phyloP scores from a whole-genome alignment of 2,329 filamentous ascomycete species.

The Coniochaeta sp. region DNA sequence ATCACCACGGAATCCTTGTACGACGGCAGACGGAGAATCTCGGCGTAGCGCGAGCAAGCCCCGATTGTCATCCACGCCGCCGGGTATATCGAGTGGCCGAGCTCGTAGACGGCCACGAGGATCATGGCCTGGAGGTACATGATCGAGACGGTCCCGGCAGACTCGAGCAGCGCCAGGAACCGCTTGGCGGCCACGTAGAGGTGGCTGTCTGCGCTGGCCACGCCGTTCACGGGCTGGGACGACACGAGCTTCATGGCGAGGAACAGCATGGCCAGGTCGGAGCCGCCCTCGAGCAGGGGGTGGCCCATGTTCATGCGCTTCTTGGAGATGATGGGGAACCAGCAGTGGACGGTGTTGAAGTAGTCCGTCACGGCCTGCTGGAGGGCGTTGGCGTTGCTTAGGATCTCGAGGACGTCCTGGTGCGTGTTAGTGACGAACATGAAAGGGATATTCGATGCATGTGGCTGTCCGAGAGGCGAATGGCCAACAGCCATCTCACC shows the following conservation, averaged over 20 bases:
- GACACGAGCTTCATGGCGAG: constrained; percentile 40
- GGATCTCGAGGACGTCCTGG: constrained; percentile 28
- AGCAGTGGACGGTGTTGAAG: constrained; percentile 35
- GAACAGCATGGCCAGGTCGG: constrained; percentile 38
- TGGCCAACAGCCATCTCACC: too few relatives aligned
- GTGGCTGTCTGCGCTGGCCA: constrained; percentile 24
- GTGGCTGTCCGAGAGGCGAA: neutral
- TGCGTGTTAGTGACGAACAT: neutral
- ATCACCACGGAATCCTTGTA: constrained; percentile 26
- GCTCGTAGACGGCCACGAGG: constrained; percentile 38
- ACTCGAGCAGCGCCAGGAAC: constrained; percentile 31
- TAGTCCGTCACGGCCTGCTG: constrained; percentile 30
- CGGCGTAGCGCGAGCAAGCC: constrained; percentile 34
- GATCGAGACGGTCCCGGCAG: constrained; percentile 31
- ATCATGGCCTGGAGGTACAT: constrained; percentile 36
- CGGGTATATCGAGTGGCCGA: constrained; percentile 41
- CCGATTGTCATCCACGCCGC: constrained; percentile 40
- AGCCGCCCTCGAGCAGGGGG: constrained; percentile 32
- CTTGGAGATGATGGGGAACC: constrained; percentile 34
- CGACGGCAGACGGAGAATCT: constrained; percentile 34
- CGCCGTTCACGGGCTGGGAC: constrained; percentile 25
- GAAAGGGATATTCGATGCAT: neutral
- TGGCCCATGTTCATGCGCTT: neutral
- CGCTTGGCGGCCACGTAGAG: constrained; percentile 35
- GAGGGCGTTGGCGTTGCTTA: constrained; percentile 28